Percentiles rank a stretch among this genome's conserved stretches.
These are phyloP conservation scores for Arachnopeziza araneosa DNA, from an alignment of 2,329 filamentous ascomycete species.

Conservation along the genomic window DNA sequence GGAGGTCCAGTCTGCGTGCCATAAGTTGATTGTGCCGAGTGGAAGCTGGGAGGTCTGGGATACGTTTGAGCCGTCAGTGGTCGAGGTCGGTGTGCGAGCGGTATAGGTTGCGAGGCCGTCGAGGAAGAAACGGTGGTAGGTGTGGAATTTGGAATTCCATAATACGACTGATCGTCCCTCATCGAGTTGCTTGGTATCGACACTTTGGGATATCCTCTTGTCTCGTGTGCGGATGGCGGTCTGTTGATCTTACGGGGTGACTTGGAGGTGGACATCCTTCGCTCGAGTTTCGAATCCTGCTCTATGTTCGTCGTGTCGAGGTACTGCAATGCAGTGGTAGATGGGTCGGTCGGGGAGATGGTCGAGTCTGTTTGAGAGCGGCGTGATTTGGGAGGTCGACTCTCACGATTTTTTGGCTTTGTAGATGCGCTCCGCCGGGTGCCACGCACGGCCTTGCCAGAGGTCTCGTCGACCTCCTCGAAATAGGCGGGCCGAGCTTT, in stretches of 20 bases:
- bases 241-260: slow-evolving; percentile 20
- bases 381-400: not conserved
- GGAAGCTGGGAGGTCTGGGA: slow-evolving; percentile 20
- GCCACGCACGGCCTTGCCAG: slow-evolving; percentile 17
- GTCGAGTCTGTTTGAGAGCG: slow-evolving; percentile 3
- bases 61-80: slow-evolving; percentile 19
- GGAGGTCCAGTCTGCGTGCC: slow-evolving; percentile 18
- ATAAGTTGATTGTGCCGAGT: slow-evolving; percentile 11
- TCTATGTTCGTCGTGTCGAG: slow-evolving; percentile 12
- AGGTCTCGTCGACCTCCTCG: slow-evolving; percentile 24
- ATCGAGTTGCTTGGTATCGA: slow-evolving; percentile 1
- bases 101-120: slow-evolving; percentile 9
- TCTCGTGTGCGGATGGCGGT: slow-evolving; percentile 20
- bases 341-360: slow-evolving; percentile 9
- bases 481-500: slow-evolving; percentile 24
- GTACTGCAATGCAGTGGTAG: slow-evolving; percentile 8
- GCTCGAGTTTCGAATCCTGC: slow-evolving; percentile 18
- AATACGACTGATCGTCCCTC: slow-evolving; percentile 22
- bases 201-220: slow-evolving; percentile 8
- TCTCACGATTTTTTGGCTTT: not conserved
- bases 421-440: slow-evolving; percentile 19
- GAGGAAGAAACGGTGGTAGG: not conserved
- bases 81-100: slow-evolving; percentile 19
- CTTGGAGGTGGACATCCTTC: slow-evolving; percentile 21
- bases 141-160: slow-evolving; percentile 19